These are phyloP conservation scores for Leptodontidium sp. DNA, from an alignment of 2,329 filamentous ascomycete species.

Conservation along the genomic window DNA sequence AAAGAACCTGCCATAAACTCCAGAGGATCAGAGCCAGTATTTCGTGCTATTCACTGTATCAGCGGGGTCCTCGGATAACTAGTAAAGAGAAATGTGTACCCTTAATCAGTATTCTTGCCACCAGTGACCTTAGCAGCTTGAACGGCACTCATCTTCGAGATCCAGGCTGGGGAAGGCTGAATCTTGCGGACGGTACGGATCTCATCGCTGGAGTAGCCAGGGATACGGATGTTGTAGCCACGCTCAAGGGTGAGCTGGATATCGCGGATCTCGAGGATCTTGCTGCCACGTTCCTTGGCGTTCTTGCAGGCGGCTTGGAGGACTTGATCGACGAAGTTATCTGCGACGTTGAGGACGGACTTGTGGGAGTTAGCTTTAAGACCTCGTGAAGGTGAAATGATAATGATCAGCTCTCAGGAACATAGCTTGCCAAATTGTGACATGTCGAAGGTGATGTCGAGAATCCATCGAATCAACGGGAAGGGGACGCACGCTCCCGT, in stretches of 20 bases:
- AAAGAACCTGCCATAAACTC: conserved; percentile 25
- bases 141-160: conserved; percentile 95
- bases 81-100: neutral
- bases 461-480: neutral
- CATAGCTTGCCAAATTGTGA: neutral
- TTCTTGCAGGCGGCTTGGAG: conserved; percentile 87
- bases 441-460: neutral
- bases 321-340: conserved; percentile 94
- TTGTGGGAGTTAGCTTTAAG: conserved; percentile 49
- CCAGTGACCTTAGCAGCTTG: conserved; percentile 88
- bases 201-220: conserved; percentile 94
- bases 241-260: conserved; percentile 84
- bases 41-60: neutral
- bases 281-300: conserved; percentile 90
- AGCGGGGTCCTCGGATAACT: neutral
- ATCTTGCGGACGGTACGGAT: conserved; percentile 93
- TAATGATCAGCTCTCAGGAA: neutral
- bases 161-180: conserved; percentile 87
- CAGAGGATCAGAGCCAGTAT: neutral
- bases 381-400: neutral
- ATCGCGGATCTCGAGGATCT: conserved; percentile 88
- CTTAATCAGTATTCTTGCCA: conserved; percentile 45
- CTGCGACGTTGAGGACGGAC: conserved; percentile 88
- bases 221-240: conserved; percentile 90
- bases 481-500: conserved; percentile 9